A percentile compares a stretch with the other conserved stretches of the same genome.
These are phyloP conservation scores for Pythium apleroticum DNA, from an alignment of 352 stramenopile species.

Conservation along the genomic window DNA sequence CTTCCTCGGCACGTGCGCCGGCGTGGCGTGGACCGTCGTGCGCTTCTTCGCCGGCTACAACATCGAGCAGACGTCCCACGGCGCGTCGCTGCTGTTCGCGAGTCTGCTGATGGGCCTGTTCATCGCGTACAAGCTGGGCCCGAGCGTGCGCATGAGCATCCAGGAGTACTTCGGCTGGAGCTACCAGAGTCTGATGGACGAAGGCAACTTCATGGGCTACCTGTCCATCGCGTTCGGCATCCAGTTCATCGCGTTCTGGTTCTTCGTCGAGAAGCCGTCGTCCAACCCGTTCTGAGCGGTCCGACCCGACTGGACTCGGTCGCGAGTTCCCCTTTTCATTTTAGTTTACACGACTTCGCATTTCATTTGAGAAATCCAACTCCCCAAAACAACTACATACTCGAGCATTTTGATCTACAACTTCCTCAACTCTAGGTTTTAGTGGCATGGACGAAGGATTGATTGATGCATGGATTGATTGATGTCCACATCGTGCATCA, in stretches of 20 bases:
- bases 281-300: conserved; percentile 72
- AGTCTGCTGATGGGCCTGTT: conserved; percentile 84
- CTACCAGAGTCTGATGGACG: conserved; percentile 82
- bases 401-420: too few species aligned
- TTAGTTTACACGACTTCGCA: conserved; percentile 8
- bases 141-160: conserved; percentile 84
- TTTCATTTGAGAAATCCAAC: conserved; percentile 9
- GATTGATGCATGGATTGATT: too few species aligned
- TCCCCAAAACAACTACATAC: not conserved
- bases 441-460: too few species aligned
- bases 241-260: conserved; percentile 79
- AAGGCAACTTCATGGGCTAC: conserved; percentile 80
- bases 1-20: conserved; percentile 68
- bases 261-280: conserved; percentile 80
- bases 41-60: conserved; percentile 84
- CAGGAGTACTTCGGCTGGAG: conserved; percentile 90
- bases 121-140: conserved; percentile 76
- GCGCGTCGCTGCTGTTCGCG: conserved; percentile 68
- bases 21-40: conserved; percentile 68
- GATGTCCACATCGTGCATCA: too few species aligned
- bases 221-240: conserved; percentile 73
- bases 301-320: not conserved
- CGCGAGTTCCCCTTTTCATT: conserved; percentile 5
- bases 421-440: too few species aligned
- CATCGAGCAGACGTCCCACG: conserved; percentile 66